Evolutionary conservation across 306 rosid species (phyloP), one percentile per base, ranked within the genome.

Genomic region (Vigna radiata): DNA sequence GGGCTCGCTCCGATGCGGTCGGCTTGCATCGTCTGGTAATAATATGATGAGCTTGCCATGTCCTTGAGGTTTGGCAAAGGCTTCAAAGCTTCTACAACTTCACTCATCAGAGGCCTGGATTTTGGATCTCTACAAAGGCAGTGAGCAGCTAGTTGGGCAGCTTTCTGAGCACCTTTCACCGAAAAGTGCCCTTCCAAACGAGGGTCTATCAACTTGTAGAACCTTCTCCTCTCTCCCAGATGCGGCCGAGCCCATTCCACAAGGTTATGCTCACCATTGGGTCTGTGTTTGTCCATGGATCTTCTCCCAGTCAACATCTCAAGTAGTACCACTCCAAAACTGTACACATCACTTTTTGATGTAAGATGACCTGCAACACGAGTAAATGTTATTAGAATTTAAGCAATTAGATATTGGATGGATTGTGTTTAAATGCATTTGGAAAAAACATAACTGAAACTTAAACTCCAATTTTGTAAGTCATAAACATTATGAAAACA

Each of bases 161-260:
- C 52, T 47, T 47, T 47, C n/a, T 47, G 52, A 47, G 52, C 52
- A 12, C 52, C 52, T 14, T 47, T 47, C 13, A 47, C 13, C 0
- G 52, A 47, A 47, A 47, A 47, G 5, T 47, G n/a, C n/a, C 52
- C 52, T 47, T 47, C 52, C 52, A 47, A 14, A 15, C 52, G 52
- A 47, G 52, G 52, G 52, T 47, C 52, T 47, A 47, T 47, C 84
- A 94, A 75, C 44, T 91, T 81, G 76, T 94, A 91, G 90, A 94
- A 94, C 79, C 92, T 90, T 78, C 88, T 91, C 82, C 90, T 88
- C 76, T 94, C 98, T 16, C 93, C 93, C n/a, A 94, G 89, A 86
- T 91, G 89, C 5, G 98, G 98, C 64, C 98, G 90, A 76, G 98
- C 97, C 98, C 98, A 94, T 80, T 91, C 98, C 53, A 94, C 98